phyloP scores from a whole-genome alignment of 768 basidiomycete species.

The Amanita exitialis region DNA sequence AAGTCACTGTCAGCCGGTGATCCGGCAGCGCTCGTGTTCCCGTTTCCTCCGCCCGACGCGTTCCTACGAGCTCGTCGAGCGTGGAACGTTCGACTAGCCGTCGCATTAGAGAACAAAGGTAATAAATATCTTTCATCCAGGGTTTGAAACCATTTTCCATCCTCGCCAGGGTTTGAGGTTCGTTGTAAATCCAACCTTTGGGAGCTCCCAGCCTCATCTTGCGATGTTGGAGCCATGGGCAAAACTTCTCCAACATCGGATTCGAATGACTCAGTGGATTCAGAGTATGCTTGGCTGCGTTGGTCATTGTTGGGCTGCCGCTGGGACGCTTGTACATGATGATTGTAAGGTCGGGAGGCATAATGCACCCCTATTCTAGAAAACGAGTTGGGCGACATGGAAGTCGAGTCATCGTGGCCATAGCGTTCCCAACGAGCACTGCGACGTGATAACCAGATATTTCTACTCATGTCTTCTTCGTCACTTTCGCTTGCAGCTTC shows the following conservation, averaged over 20 bases:
- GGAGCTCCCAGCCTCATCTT: slow-evolving; percentile 13
- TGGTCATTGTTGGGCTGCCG: slow-evolving; percentile 12
- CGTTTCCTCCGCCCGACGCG: slow-evolving; percentile 22
- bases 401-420: slow-evolving; percentile 31
- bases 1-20: slow-evolving; percentile 32
- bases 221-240: slow-evolving; percentile 54
- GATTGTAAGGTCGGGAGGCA: slow-evolving; percentile 44
- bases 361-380: slow-evolving; percentile 49
- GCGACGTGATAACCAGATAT: slow-evolving; percentile 24
- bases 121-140: slow-evolving; percentile 91
- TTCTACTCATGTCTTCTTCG: slow-evolving; percentile 37
- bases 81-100: slow-evolving; percentile 80
- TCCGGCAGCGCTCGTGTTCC: slow-evolving; percentile 15
- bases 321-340: slow-evolving; percentile 30
- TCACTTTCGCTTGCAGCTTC: slow-evolving; percentile 56
- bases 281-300: slow-evolving; percentile 25
- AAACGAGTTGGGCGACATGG: slow-evolving; percentile 18
- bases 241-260: slow-evolving; percentile 68
- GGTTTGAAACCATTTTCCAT: slow-evolving; percentile 93
- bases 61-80: slow-evolving; percentile 58
- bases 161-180: slow-evolving; percentile 35
- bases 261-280: slow-evolving; percentile 69
- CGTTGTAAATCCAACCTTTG: slow-evolving; percentile 10
- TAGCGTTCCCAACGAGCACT: slow-evolving; percentile 33
- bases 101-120: slow-evolving; percentile 88